Evolutionary conservation across 129 eudicot genomes (phyloP).

Genomic region (Chrysanthemum makinoi): DNA sequence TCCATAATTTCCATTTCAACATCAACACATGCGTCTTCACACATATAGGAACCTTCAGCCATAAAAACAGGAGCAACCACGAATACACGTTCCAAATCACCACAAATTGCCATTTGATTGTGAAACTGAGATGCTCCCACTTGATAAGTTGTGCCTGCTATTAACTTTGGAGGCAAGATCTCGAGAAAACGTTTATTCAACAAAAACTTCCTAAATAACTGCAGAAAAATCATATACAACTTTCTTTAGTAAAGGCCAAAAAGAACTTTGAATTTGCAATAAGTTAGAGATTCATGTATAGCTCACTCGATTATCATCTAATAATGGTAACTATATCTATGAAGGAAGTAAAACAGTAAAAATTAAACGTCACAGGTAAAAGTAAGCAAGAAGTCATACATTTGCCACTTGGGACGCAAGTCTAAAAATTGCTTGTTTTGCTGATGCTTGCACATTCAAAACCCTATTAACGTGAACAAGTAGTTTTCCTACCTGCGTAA

Average conservation of each 20-base stretch:
- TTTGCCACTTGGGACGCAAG: no score
- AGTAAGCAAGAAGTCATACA: no score
- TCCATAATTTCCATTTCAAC: conserved; percentile 81
- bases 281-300: no score
- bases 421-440: no score
- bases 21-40: conserved; percentile 81
- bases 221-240: conserved; percentile 4
- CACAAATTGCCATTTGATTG: conserved; percentile 81
- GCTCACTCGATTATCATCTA: no score
- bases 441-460: no score
- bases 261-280: no score
- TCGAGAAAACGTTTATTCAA: conserved; percentile 49
- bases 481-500: no score
- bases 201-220: conserved; percentile 66
- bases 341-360: neutral
- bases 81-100: conserved; percentile 74
- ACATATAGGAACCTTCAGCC: conserved; percentile 78
- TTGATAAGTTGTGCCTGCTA: conserved; percentile 64
- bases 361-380: neutral
- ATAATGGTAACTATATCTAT: neutral
- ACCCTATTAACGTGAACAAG: no score
- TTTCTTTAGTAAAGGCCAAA: no score
- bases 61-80: conserved; percentile 78
- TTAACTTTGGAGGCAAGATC: conserved; percentile 68
- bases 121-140: conserved; percentile 81